Evolutionary conservation across 1,139 yeast species (phyloP).

Genomic region (Taphrina deformans): DNA sequence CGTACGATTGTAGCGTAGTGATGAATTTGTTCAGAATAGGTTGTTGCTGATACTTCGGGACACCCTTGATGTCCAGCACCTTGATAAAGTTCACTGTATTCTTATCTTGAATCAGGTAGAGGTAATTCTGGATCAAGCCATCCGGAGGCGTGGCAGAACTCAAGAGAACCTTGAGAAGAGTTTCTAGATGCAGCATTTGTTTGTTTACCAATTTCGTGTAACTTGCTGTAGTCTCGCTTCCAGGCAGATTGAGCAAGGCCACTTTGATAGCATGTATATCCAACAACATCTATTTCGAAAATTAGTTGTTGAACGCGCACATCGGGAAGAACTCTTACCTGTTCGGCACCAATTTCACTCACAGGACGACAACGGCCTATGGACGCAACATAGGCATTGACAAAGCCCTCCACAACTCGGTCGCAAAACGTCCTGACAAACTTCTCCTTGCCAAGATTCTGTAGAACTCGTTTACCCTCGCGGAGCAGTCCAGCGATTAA

Average conservation of each 20-base stretch:
- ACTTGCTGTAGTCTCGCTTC: conserved; percentile 37
- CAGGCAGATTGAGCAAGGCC: conserved; percentile 57
- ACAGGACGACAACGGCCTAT: conserved; percentile 66
- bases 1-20: conserved; percentile 4
- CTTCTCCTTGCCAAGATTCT: conserved; percentile 66
- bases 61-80: conserved; percentile 60
- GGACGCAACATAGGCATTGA: conserved; percentile 58
- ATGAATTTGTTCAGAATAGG: conserved; percentile 18
- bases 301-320: not conserved
- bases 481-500: conserved; percentile 37
- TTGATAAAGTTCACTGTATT: conserved; percentile 64
- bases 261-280: conserved; percentile 68
- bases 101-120: conserved; percentile 66
- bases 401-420: conserved; percentile 66
- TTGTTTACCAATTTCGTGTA: conserved; percentile 55
- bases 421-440: conserved; percentile 75
- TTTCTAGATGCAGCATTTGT: conserved; percentile 58
- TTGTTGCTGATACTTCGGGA: conserved; percentile 28
- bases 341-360: conserved; percentile 72
- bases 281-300: conserved; percentile 52
- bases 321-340: conserved; percentile 43
- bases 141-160: conserved; percentile 64
- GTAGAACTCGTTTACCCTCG: conserved; percentile 52
- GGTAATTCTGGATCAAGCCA: conserved; percentile 65
- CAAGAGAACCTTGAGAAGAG: conserved; percentile 63